Evolutionary conservation across 495 filamentous ascomycete species (phyloP), one percentile per base, ranked within the genome.

Genomic region (Apiosordaria backusii): DNA sequence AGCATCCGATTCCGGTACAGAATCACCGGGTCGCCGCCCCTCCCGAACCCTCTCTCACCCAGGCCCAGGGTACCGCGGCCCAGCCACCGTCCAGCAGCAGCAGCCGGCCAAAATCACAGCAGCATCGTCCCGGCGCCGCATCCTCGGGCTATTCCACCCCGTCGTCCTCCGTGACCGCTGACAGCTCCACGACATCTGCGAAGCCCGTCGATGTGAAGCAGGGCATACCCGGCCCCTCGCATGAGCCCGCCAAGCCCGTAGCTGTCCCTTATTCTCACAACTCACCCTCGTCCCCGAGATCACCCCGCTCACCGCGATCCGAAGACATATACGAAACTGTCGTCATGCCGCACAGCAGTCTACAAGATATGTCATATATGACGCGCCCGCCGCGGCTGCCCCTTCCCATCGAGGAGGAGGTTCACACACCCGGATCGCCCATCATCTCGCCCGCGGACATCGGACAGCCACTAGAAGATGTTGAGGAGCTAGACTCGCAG

Each of bases 371-470:
- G 75, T 81, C 82, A 3, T 86, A 85, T 69, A 83, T 90, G 68
- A 87, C 85, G 64, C 87, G 90, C 21, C 93, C 93, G 53, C 93
- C 93, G 50, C 89, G 93, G 55, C 81, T 97, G 70, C 93, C 93
- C 55, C 84, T 97, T 63, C 92, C 93, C 26, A 96, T 97, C 69
- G 93, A 92, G 71, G 89, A 96, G 81, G 92, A 95, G 70, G 83
- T 88, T 18, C 88, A 92, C 69, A 91, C 88, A 1, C 93, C 93
- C 5, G 92, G 92, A 6, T 97, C 93, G 62, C 93, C 93, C 19
- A 92, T 96, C 67, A 79, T 88, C 61, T 86, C 89, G 3, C 84
- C 92, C 0, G 81, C 85, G 25, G 88, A 89, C 75, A 78, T 80
- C 60, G 82, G 85, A 9, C 75, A 82, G 62, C 78, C 78, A 0